Evolutionary conservation across 176 grass and related monocot genomes (phyloP).

Genomic region (Chloris gayana): DNA sequence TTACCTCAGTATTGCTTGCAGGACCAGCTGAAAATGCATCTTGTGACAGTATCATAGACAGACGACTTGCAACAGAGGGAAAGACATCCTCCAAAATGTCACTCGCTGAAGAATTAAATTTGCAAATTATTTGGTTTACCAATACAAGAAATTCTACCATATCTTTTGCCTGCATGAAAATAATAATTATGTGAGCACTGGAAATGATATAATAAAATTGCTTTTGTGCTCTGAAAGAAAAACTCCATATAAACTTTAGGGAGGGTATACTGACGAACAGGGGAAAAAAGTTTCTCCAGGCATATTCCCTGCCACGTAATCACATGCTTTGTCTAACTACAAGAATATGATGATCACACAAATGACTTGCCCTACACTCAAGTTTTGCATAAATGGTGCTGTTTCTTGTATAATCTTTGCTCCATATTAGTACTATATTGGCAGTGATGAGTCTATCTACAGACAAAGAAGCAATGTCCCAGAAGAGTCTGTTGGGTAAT

Average conservation of each 20-base stretch:
- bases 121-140: constrained; percentile 92
- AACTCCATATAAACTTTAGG: neutral
- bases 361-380: neutral
- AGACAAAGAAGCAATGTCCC: neutral
- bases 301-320: constrained; percentile 5
- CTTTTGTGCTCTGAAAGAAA: neutral
- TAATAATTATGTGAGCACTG: constrained; percentile 15
- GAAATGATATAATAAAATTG: neutral
- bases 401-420: neutral
- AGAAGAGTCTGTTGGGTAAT: neutral
- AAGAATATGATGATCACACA: neutral
- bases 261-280: too few species aligned
- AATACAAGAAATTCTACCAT: constrained; percentile 92
- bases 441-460: neutral
- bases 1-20: constrained; percentile 84
- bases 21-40: constrained; percentile 77
- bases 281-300: neutral
- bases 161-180: constrained; percentile 75
- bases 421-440: neutral
- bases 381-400: neutral
- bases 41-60: constrained; percentile 68
- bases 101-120: constrained; percentile 75
- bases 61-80: constrained; percentile 75
- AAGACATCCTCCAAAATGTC: constrained; percentile 81
- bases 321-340: neutral